These are phyloP conservation scores for Lanmaoa pseudosensibilis DNA, from an alignment of 768 basidiomycete genomes.

Conservation along the genomic window DNA sequence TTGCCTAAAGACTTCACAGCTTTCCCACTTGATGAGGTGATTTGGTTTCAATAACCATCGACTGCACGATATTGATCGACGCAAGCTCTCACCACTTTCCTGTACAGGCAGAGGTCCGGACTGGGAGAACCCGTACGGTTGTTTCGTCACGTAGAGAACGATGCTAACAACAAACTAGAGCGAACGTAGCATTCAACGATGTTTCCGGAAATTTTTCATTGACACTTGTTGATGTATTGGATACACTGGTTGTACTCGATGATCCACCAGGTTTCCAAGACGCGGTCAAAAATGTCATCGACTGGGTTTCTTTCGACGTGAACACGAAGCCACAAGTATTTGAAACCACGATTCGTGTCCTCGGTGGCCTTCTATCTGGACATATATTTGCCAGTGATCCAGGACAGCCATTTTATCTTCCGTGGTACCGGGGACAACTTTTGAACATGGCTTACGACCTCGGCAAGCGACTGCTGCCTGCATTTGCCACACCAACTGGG, in stretches of 20 bases:
- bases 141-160: conserved; percentile 5
- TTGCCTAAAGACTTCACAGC: conserved; percentile 44
- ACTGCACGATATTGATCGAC: conserved; percentile 15
- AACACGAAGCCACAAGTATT: conserved; percentile 98
- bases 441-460: conserved; percentile 83
- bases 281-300: conserved; percentile 81
- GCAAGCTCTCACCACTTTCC: conserved; percentile 81
- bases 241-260: conserved; percentile 85
- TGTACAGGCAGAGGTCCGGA: conserved; percentile 89
- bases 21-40: conserved; percentile 85
- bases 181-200: conserved; percentile 83
- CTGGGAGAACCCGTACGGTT: conserved; percentile 74
- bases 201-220: conserved; percentile 93
- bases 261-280: conserved; percentile 77
- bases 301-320: conserved; percentile 87
- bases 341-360: conserved; percentile 91
- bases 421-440: conserved; percentile 84
- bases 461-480: conserved; percentile 81
- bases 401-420: conserved; percentile 67
- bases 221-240: conserved; percentile 79
- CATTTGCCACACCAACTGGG: conserved; percentile 89
- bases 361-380: conserved; percentile 86
- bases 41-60: conserved; percentile 7
- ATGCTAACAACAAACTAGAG: conserved; percentile 35
- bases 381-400: conserved; percentile 76